These are phyloP conservation scores for Chenopodium berlandieri DNA, from an alignment of 148 eudicot species.

Conservation along the genomic window DNA sequence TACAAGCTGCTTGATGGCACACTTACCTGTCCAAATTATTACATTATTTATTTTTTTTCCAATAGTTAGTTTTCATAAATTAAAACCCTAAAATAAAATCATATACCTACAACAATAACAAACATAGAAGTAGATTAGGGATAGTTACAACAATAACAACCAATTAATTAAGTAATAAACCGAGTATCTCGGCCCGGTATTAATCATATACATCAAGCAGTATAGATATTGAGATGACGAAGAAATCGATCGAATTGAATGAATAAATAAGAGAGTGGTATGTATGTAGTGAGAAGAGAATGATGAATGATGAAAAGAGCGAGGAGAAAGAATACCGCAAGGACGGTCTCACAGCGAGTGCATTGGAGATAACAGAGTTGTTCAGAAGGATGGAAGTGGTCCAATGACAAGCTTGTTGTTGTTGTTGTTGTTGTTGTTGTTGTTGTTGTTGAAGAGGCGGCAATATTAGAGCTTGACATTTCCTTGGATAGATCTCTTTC, in stretches of 20 bases:
- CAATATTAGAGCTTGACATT: constrained; percentile 50
- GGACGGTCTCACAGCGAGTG: constrained; percentile 78
- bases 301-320: background rate
- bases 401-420: constrained; percentile 45
- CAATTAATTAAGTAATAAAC: background rate
- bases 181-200: background rate
- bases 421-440: background rate
- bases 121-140: background rate
- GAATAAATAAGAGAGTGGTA: background rate
- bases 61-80: no score
- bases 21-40: constrained; percentile 50
- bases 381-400: constrained; percentile 67
- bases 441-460: background rate
- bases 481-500: constrained; percentile 3
- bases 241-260: background rate
- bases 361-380: constrained; percentile 91
- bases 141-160: no score
- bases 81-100: constrained; percentile 12
- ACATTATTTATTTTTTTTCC: background rate
- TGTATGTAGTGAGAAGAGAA: background rate
- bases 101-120: no score
- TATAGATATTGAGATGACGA: background rate
- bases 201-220: background rate
- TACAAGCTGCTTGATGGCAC: constrained; percentile 81
- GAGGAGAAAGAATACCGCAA: constrained; percentile 47